Conservation (phyloP, 257 asterid genomes). For the Leonotis leonurus region DNA sequence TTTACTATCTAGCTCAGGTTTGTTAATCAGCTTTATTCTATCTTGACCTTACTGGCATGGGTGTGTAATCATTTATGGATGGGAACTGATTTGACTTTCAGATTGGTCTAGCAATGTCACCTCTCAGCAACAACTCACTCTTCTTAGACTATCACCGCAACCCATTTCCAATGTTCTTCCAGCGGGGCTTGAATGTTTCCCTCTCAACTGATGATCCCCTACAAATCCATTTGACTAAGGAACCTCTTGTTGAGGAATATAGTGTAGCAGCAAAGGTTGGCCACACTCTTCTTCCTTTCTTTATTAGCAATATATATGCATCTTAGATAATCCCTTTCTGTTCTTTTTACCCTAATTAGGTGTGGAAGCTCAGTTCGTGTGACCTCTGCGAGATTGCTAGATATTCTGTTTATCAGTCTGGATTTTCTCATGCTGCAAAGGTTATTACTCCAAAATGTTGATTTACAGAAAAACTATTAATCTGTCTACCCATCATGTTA, state of each 20-base stretch:
- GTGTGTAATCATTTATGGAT: neutral
- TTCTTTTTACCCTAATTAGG: constrained; percentile 34
- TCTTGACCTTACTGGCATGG: constrained; percentile 3
- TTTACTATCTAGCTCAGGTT: constrained; percentile 96
- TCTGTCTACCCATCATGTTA: neutral
- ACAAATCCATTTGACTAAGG: constrained; percentile 90
- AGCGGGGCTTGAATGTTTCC: constrained; percentile 83
- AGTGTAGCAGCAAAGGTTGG: constrained; percentile 93
- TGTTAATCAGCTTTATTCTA: constrained; percentile 16
- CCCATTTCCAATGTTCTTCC: constrained; percentile 89
- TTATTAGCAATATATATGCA: constrained; percentile 1
- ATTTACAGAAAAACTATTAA: constrained; percentile 3
- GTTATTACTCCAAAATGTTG: constrained; percentile 28
- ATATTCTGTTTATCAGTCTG: constrained; percentile 92
- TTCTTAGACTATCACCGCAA: constrained; percentile 86
- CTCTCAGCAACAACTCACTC: constrained; percentile 91
- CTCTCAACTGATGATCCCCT: constrained; percentile 85
- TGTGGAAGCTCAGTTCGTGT: constrained; percentile 95
- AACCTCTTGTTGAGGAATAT: constrained; percentile 94
- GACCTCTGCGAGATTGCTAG: constrained; percentile 96
- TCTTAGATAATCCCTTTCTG: constrained; percentile 2
- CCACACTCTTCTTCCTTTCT: constrained; percentile 8
- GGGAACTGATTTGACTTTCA: constrained; percentile 28
- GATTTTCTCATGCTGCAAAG: constrained; percentile 80
- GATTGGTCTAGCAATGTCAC: constrained; percentile 97